phyloP scores from a whole-genome alignment of 176 grass and related monocot species.

The Ananas comosus region DNA sequence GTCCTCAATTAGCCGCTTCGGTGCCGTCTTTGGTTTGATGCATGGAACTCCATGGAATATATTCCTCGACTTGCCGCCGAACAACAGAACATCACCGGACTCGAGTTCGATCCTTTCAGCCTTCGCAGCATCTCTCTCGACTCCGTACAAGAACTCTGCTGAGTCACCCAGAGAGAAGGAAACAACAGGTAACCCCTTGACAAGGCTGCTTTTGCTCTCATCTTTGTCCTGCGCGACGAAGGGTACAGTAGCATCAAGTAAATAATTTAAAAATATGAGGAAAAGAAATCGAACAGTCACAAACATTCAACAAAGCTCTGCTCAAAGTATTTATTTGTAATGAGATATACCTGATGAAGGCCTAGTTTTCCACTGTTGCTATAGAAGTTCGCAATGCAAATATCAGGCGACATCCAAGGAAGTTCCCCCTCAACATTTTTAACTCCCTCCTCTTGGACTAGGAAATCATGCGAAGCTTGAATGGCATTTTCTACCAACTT shows the following conservation, averaged over 20 bases:
- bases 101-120: constrained; percentile 38
- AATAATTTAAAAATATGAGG: not conserved
- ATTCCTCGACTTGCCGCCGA: constrained; percentile 40
- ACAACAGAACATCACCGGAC: constrained; percentile 50
- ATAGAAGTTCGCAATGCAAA: constrained; percentile 61
- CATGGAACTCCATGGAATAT: constrained; percentile 40
- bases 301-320: no score
- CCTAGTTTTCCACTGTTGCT: constrained; percentile 27
- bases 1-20: constrained; percentile 18
- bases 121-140: constrained; percentile 16
- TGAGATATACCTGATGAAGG: constrained; percentile 54
- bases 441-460: constrained; percentile 2
- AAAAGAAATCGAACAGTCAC: no score
- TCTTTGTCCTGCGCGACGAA: constrained; percentile 38
- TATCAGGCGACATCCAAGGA: constrained; percentile 39
- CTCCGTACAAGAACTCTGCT: constrained; percentile 45
- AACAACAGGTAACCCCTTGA: constrained; percentile 41
- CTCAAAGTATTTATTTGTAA: not conserved
- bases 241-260: not conserved
- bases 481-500: constrained; percentile 29
- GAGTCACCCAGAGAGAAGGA: constrained; percentile 44
- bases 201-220: constrained; percentile 28
- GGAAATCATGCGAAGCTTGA: constrained; percentile 27
- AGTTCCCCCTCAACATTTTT: constrained; percentile 13
- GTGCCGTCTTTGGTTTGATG: constrained; percentile 23